phyloP scores from a whole-genome alignment of 768 basidiomycete species.

The Suillus sp. region DNA sequence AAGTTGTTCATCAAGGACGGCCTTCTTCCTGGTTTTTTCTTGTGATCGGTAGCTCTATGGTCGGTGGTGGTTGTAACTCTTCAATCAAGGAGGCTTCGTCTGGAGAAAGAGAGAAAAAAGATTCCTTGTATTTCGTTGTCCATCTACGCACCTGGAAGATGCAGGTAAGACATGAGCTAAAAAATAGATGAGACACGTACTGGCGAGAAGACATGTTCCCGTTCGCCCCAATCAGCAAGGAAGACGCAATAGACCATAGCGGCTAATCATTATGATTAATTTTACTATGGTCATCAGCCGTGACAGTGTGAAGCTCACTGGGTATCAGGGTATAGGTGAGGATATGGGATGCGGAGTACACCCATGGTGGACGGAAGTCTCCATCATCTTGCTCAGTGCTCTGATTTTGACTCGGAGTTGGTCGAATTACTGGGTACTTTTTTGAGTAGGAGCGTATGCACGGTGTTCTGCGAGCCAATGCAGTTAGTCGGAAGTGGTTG shows the following conservation, averaged over 20 bases:
- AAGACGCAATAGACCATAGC: constrained; percentile 60
- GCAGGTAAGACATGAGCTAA: background rate
- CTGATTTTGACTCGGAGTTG: background rate
- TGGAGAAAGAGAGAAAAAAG: constrained; percentile 60
- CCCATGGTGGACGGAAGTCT: constrained; percentile 65
- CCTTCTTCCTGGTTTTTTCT: background rate
- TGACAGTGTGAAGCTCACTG: constrained; percentile 37
- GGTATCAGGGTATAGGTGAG: constrained; percentile 59
- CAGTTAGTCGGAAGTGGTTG: constrained; percentile 7
- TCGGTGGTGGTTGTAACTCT: background rate
- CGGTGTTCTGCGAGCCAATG: constrained; percentile 3
- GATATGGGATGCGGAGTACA: constrained; percentile 53
- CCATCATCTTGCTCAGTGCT: constrained; percentile 20
- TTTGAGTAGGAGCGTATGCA: background rate
- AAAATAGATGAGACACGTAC: constrained; percentile 40
- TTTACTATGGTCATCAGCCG: background rate
- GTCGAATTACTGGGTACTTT: background rate
- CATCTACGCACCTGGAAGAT: constrained; percentile 56
- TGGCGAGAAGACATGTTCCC: constrained; percentile 70
- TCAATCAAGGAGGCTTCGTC: constrained; percentile 44
- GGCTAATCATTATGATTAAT: constrained; percentile 36
- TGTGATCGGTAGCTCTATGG: background rate
- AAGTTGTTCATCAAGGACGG: background rate
- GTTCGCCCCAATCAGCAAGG: constrained; percentile 67
- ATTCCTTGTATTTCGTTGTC: constrained; percentile 48